A percentile compares a stretch with the other conserved stretches of the same genome.
Conservation (phyloP, 169 alveolate species). For the Plasmodium vivax region DNA sequence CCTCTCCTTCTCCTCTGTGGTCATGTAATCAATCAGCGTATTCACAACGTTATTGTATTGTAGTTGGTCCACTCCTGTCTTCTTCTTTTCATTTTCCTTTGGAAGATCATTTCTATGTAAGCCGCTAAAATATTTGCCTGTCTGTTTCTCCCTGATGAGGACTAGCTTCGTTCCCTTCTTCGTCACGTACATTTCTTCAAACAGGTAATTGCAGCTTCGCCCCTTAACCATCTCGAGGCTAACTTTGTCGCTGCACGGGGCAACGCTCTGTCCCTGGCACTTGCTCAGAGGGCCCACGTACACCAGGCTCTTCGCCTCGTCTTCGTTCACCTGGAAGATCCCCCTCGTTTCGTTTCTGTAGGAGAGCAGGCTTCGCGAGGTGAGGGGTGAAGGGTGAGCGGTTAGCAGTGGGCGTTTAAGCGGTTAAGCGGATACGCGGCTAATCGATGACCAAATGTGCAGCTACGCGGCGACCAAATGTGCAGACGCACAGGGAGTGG, state of each 20-base stretch:
- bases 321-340: slow-evolving; percentile 21
- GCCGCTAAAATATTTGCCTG: slow-evolving; percentile 62
- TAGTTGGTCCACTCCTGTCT: slow-evolving; percentile 25
- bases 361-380: slow-evolving; percentile 6
- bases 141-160: slow-evolving; percentile 32
- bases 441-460: background rate
- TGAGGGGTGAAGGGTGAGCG: background rate
- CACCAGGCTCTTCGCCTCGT: slow-evolving; percentile 18
- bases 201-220: background rate
- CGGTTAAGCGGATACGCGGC: background rate
- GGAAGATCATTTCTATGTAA: background rate
- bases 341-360: slow-evolving; percentile 58
- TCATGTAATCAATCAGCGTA: slow-evolving; percentile 31
- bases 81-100: slow-evolving; percentile 25
- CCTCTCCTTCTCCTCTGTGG: slow-evolving; percentile 17
- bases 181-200: slow-evolving; percentile 54
- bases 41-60: slow-evolving; percentile 36
- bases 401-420: no score
- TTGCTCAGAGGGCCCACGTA: slow-evolving; percentile 51
- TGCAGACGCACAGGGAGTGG: background rate
- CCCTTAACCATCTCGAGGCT: slow-evolving; percentile 12
- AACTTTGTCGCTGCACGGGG: background rate
- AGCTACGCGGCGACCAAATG: background rate
- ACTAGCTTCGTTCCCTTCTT: slow-evolving; percentile 60
- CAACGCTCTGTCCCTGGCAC: slow-evolving; percentile 10